Evolutionary conservation across 148 eudicot genomes (phyloP).

Genomic region (Cornus kousa): DNA sequence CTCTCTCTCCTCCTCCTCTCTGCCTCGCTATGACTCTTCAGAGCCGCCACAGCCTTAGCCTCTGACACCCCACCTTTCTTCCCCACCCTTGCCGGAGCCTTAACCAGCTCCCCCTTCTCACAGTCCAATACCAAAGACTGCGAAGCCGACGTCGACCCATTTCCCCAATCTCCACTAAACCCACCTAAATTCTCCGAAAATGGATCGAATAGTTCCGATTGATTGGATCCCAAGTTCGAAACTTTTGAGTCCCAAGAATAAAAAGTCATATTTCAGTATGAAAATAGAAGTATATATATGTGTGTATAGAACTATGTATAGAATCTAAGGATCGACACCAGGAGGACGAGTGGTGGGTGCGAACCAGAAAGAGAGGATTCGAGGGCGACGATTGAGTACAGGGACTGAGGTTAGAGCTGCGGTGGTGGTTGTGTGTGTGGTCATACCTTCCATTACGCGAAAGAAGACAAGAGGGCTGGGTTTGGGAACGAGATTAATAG

Average conservation of each 20-base stretch:
- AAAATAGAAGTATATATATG: neutral
- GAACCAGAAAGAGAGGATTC: constrained; percentile 50
- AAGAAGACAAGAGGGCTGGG: constrained; percentile 3
- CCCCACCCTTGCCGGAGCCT: constrained; percentile 22
- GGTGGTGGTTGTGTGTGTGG: constrained; percentile 11
- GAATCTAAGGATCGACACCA: constrained; percentile 32
- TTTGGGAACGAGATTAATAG: constrained; percentile 13
- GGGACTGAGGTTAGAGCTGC: constrained; percentile 11
- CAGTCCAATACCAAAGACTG: constrained; percentile 36
- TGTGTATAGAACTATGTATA: neutral
- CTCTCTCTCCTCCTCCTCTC: constrained; percentile 63
- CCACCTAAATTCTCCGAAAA: constrained; percentile 11
- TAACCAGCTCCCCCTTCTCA: constrained; percentile 42
- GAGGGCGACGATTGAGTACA: constrained; percentile 24
- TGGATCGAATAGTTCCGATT: constrained; percentile 11
- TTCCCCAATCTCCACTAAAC: constrained; percentile 16
- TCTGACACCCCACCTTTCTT: constrained; percentile 29
- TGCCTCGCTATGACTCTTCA: constrained; percentile 63
- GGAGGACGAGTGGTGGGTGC: constrained; percentile 60
- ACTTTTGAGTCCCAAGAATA: constrained; percentile 11
- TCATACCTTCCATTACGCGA: constrained; percentile 24
- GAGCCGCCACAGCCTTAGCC: constrained; percentile 45
- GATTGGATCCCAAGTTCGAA: constrained; percentile 10
- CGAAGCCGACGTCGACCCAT: constrained; percentile 15
- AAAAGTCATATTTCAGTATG: constrained; percentile 17